A percentile compares a stretch with the other conserved stretches of the same genome.
Conservation (phyloP, 2,329 filamentous ascomycete species). For the Cladophialophora exuberans region DNA sequence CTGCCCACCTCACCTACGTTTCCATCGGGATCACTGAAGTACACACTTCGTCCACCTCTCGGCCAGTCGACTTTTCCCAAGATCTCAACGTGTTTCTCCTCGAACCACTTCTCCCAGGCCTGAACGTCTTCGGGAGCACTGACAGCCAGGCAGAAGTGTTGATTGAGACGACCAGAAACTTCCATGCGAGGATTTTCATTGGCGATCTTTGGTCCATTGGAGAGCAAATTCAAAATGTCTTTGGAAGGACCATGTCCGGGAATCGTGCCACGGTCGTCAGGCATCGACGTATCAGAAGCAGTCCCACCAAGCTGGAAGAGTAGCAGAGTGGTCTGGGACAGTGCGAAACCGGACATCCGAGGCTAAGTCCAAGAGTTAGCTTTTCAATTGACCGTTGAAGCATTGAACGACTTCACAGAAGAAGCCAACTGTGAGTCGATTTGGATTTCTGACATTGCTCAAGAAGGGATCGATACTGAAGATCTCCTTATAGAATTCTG, state of each 20-base stretch:
- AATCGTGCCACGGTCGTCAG: constrained; percentile 22
- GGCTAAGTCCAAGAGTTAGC: constrained; percentile 11
- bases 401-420: not conserved
- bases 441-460: constrained; percentile 19
- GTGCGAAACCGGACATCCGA: constrained; percentile 34
- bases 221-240: constrained; percentile 20
- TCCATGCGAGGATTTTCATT: not conserved
- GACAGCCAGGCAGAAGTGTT: constrained; percentile 38
- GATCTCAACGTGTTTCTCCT: constrained; percentile 33
- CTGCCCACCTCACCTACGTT: constrained; percentile 39
- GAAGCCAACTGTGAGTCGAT: not conserved
- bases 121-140: constrained; percentile 32
- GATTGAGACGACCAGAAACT: constrained; percentile 24
- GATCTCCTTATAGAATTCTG: constrained; percentile 35
- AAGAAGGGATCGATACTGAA: constrained; percentile 33
- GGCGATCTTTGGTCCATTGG: not conserved
- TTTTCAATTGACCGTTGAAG: not conserved
- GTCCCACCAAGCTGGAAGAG: constrained; percentile 32
- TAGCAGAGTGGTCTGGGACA: constrained; percentile 38
- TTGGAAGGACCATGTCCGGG: constrained; percentile 27
- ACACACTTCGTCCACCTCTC: constrained; percentile 37
- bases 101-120: constrained; percentile 35
- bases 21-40: constrained; percentile 38
- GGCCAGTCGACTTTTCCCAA: constrained; percentile 36
- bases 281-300: constrained; percentile 14